These are phyloP conservation scores for Phytophthora vignae DNA, from an alignment of 352 stramenopile species.

Conservation along the genomic window DNA sequence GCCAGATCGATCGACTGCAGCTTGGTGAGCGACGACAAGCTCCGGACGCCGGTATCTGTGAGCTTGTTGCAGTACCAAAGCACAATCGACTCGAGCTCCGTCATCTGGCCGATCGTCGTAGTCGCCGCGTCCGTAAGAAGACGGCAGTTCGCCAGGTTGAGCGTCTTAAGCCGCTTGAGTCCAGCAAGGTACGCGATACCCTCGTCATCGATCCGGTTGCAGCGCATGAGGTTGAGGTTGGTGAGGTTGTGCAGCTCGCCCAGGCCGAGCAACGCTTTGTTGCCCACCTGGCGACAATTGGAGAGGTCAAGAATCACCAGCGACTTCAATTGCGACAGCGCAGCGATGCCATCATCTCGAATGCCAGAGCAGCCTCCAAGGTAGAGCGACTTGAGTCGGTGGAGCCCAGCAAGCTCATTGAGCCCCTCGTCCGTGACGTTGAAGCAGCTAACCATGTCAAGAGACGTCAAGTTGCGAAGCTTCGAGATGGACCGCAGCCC, in stretches of 20 bases:
- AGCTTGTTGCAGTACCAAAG: slow-evolving; percentile 91
- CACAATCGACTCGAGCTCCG: slow-evolving; percentile 65
- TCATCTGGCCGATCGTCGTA: slow-evolving; percentile 52
- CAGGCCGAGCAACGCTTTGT: slow-evolving; percentile 60
- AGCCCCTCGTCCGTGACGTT: slow-evolving; percentile 69
- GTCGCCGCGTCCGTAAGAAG: slow-evolving; percentile 69
- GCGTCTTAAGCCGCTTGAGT: slow-evolving; percentile 61
- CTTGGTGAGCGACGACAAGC: slow-evolving; percentile 49
- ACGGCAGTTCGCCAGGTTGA: slow-evolving; percentile 87
- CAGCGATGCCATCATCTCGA: slow-evolving; percentile 65
- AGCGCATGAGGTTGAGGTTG: slow-evolving; percentile 84
- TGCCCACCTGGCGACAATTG: slow-evolving; percentile 82
- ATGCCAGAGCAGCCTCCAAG: slow-evolving; percentile 68
- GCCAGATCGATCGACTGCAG: slow-evolving; percentile 78
- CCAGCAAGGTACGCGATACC: slow-evolving; percentile 55
- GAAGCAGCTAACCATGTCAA: slow-evolving; percentile 87
- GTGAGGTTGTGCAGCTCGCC: slow-evolving; percentile 66
- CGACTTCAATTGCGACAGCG: slow-evolving; percentile 45
- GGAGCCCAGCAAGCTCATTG: slow-evolving; percentile 40
- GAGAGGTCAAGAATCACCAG: slow-evolving; percentile 75
- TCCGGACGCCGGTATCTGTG: slow-evolving; percentile 61
- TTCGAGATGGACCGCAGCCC: slow-evolving; percentile 57
- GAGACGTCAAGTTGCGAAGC: slow-evolving; percentile 61
- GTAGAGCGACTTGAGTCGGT: slow-evolving; percentile 70
- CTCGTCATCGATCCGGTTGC: slow-evolving; percentile 71